Percentiles rank a stretch among this genome's conserved stretches.
Evolutionary conservation across 164 flowering plant genomes (phyloP).

Genomic region (Kalanchoe fedtschenkoi): DNA sequence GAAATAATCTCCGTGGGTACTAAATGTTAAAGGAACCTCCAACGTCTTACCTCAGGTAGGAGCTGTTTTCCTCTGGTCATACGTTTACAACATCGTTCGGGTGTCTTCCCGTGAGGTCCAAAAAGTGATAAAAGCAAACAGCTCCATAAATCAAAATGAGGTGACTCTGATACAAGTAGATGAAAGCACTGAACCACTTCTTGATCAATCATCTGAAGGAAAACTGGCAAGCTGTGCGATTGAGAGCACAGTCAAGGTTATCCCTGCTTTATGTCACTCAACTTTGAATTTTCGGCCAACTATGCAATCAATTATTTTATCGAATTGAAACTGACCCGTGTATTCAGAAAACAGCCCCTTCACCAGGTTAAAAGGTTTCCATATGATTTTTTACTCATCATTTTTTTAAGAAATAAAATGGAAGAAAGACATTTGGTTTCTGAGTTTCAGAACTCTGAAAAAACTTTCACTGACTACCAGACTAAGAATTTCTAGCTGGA

Average conservation of each 20-base stretch:
- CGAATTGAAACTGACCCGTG: background rate
- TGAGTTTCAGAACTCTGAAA: too few species aligned
- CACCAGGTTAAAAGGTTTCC: too few species aligned
- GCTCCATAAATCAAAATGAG: constrained; percentile 10
- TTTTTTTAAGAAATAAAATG: too few species aligned
- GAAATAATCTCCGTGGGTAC: too few species aligned
- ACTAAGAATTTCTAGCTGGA: too few species aligned
- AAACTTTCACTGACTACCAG: too few species aligned
- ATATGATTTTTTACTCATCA: too few species aligned
- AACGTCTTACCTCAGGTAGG: constrained; percentile 36
- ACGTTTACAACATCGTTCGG: constrained; percentile 52
- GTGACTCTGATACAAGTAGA: constrained; percentile 15
- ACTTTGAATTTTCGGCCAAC: background rate
- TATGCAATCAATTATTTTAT: background rate
- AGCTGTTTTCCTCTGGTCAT: constrained; percentile 62
- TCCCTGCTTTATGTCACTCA: background rate
- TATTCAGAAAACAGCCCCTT: too few species aligned
- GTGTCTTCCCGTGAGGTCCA: constrained; percentile 19
- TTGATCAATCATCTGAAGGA: constrained; percentile 11
- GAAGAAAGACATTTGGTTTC: too few species aligned
- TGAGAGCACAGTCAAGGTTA: background rate
- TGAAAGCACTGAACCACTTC: constrained; percentile 19
- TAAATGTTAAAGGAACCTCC: too few species aligned
- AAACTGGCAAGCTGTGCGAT: background rate
- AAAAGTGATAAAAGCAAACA: constrained; percentile 12